Evolutionary conservation across 2,329 filamentous ascomycete genomes (phyloP).

Genomic region (Endothia cerciana): DNA sequence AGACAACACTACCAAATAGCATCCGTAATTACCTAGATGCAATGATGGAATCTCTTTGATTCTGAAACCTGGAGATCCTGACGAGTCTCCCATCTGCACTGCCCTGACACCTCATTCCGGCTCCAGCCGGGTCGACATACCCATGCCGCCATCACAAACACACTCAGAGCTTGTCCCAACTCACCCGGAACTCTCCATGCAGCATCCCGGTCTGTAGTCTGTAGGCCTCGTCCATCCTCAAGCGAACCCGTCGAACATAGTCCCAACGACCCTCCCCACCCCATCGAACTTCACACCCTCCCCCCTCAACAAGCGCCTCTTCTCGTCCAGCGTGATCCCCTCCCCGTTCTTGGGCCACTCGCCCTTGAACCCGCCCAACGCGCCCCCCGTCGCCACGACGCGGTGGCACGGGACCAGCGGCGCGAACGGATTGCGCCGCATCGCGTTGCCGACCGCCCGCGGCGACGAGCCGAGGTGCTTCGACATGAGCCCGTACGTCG

Average conservation of each 20-base stretch:
- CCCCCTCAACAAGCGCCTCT: constrained; percentile 60
- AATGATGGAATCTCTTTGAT: neutral
- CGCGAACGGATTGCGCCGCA: constrained; percentile 81
- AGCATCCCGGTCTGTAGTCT: neutral
- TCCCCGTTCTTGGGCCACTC: constrained; percentile 65
- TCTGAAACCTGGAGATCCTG: too few species aligned
- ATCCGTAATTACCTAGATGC: neutral
- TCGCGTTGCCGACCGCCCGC: constrained; percentile 76
- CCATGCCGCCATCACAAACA: neutral
- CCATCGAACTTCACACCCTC: constrained; percentile 70
- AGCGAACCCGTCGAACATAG: constrained; percentile 52
- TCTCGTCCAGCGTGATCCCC: constrained; percentile 66
- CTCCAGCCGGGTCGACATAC: neutral
- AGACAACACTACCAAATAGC: neutral
- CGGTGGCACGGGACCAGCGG: constrained; percentile 82
- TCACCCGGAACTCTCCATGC: neutral
- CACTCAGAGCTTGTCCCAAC: too few species aligned
- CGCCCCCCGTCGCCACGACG: constrained; percentile 73
- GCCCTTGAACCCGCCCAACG: constrained; percentile 74
- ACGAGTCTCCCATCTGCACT: neutral
- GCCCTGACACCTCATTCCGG: neutral
- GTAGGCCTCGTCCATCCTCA: constrained; percentile 26
- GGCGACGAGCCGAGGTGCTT: constrained; percentile 71
- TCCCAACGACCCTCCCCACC: constrained; percentile 62
- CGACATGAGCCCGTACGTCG: constrained; percentile 77